Conservation (phyloP, 371 early-diverging fungal species). For the Mucor lusitanicus region DNA sequence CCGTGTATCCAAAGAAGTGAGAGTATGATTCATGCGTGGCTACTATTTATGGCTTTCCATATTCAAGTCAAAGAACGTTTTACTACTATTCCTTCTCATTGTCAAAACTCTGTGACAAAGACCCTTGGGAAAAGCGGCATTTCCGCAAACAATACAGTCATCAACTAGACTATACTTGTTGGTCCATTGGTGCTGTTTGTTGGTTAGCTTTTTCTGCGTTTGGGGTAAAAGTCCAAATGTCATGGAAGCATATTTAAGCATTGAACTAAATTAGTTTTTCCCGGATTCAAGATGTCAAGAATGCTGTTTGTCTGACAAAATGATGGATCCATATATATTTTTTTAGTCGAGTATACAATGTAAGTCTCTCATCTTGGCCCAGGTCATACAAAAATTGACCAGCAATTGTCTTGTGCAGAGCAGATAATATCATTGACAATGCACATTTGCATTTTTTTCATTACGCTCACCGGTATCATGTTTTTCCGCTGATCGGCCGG, state of each 20-base stretch:
- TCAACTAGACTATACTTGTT: not conserved
- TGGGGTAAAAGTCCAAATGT: not conserved
- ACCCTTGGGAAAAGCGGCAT: too few relatives aligned
- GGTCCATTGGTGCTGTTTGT: not conserved
- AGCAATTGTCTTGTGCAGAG: too few relatives aligned
- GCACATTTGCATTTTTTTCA: not conserved
- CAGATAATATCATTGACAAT: not conserved
- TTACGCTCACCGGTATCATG: not conserved
- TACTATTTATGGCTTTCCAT: not conserved
- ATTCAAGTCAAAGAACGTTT: too few relatives aligned
- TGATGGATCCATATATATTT: not conserved
- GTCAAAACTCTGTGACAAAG: too few relatives aligned
- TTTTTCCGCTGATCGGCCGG: conserved; percentile 12
- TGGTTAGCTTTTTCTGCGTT: not conserved
- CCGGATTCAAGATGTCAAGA: not conserved
- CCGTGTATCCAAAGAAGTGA: not conserved
- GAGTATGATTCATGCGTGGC: too few relatives aligned
- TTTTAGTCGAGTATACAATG: too few relatives aligned
- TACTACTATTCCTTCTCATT: too few relatives aligned
- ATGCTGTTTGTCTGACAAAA: not conserved
- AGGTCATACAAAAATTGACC: too few relatives aligned
- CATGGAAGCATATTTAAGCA: not conserved
- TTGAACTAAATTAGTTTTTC: not conserved
- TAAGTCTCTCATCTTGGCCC: too few relatives aligned
- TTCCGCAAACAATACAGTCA: not conserved